Percentiles rank a stretch among this genome's conserved stretches.
Conservation (phyloP, 495 filamentous ascomycete genomes). For the Astrothelium macrocarpum region DNA sequence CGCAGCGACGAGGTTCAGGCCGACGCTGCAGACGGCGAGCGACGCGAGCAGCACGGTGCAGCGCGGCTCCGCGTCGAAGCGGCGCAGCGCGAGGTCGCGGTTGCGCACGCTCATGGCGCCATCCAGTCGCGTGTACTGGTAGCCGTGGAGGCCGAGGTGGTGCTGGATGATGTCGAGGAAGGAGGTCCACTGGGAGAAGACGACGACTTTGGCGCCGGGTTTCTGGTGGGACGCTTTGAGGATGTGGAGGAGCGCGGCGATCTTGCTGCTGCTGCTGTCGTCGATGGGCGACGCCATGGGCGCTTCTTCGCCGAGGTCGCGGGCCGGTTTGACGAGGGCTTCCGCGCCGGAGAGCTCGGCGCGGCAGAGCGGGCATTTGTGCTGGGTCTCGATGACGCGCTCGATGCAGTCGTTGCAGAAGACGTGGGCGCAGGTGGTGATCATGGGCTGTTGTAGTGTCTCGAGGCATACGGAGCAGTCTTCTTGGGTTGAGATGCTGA, state of each 20-base stretch:
- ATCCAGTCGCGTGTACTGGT: conserved; percentile 69
- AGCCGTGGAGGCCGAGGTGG: conserved; percentile 51
- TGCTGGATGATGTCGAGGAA: conserved; percentile 73
- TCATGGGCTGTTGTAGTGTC: conserved; percentile 60
- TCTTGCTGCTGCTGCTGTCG: conserved; percentile 66
- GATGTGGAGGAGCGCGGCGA: conserved; percentile 71
- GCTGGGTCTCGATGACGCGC: conserved; percentile 66
- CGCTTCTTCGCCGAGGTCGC: conserved; percentile 36
- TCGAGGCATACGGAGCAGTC: conserved; percentile 81
- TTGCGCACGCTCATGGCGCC: conserved; percentile 61
- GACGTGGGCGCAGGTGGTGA: conserved; percentile 80
- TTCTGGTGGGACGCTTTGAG: conserved; percentile 57
- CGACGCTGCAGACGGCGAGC: conserved; percentile 74
- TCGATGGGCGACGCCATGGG: conserved; percentile 44
- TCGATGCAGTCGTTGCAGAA: conserved; percentile 71
- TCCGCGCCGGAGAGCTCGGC: conserved; percentile 51
- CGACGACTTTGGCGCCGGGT: conserved; percentile 62
- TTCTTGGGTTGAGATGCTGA: conserved; percentile 73
- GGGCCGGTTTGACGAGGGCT: conserved; percentile 52
- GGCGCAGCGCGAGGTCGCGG: conserved; percentile 60
- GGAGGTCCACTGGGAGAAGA: conserved; percentile 91
- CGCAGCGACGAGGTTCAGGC: conserved; percentile 79
- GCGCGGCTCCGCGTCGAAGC: conserved; percentile 55
- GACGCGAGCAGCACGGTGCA: conserved; percentile 76
- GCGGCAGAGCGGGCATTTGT: conserved; percentile 85